Percentiles rank a stretch among this genome's conserved stretches.
Conservation (phyloP, 148 eudicot genomes). For the Camellia japonica region DNA sequence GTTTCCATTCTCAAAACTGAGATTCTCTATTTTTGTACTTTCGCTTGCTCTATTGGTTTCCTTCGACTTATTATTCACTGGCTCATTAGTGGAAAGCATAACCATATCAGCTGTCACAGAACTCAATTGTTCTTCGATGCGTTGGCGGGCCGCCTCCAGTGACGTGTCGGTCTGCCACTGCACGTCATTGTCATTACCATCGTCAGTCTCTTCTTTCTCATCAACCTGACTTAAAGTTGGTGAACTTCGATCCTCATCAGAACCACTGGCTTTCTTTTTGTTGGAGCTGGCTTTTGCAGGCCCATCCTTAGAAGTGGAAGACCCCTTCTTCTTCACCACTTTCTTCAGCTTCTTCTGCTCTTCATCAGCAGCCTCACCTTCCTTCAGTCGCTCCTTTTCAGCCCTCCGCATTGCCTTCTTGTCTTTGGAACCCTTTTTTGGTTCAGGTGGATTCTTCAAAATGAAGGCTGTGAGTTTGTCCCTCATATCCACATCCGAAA, state of each 20-base stretch:
- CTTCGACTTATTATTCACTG: conserved; percentile 37
- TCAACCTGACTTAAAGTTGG: conserved; percentile 49
- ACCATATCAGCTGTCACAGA: conserved; percentile 85
- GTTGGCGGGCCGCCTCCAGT: conserved; percentile 56
- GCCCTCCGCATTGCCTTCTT: conserved; percentile 81
- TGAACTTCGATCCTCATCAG: conserved; percentile 61
- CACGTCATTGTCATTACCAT: conserved; percentile 47
- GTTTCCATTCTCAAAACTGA: conserved; percentile 24
- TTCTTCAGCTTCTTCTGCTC: conserved; percentile 69
- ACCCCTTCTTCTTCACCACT: conserved; percentile 57
- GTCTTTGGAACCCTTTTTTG: conserved; percentile 61
- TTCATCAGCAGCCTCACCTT: conserved; percentile 83
- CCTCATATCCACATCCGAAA: conserved; percentile 88
- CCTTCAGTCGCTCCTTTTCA: conserved; percentile 79
- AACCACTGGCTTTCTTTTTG: conserved; percentile 61
- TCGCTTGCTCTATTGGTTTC: background rate
- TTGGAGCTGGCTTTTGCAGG: conserved; percentile 34
- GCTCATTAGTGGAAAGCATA: conserved; percentile 58
- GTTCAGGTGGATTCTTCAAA: conserved; percentile 77
- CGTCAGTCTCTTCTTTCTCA: conserved; percentile 37
- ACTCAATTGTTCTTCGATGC: conserved; percentile 74
- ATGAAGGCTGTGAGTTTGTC: conserved; percentile 82
- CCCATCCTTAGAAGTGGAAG: conserved; percentile 39
- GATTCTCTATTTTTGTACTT: conserved; percentile 1
- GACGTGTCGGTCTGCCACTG: conserved; percentile 87